Evolutionary conservation across 1,139 yeast species (phyloP).

Genomic region (Scheffersomyces segobiensis): DNA sequence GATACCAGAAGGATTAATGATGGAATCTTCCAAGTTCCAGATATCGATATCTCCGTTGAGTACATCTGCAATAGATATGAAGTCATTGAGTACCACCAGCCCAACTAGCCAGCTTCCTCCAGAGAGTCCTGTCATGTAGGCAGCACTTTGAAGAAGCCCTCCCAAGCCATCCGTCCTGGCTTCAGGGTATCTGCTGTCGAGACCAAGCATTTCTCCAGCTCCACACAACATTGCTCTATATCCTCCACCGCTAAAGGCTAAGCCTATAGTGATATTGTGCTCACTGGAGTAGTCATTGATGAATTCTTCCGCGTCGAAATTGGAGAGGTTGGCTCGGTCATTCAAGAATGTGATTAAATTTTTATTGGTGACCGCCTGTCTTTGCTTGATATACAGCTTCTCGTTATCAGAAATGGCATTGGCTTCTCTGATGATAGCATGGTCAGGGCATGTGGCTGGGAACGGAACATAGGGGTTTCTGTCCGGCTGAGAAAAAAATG

Average conservation of each 20-base stretch:
- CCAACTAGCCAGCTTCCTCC: conserved; percentile 51
- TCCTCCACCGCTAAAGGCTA: conserved; percentile 50
- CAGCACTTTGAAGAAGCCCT: conserved; percentile 40
- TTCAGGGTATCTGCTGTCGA: conserved; percentile 32
- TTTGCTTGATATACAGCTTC: conserved; percentile 23
- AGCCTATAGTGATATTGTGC: conserved; percentile 41
- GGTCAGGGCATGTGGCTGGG: conserved; percentile 25
- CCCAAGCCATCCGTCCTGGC: conserved; percentile 34
- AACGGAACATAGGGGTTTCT: conserved; percentile 30
- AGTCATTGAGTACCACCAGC: conserved; percentile 36
- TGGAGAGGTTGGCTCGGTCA: conserved; percentile 31
- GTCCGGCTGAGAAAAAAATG: neutral
- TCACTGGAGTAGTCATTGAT: conserved; percentile 22
- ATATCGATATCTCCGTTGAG: conserved; percentile 24
- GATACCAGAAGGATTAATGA: conserved; percentile 41
- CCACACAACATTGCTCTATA: conserved; percentile 48
- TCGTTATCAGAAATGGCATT: conserved; percentile 25
- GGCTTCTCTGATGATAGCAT: conserved; percentile 26
- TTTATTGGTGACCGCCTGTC: conserved; percentile 34
- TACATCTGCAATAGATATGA: conserved; percentile 39
- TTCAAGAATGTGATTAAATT: conserved; percentile 32
- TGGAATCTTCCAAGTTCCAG: conserved; percentile 43
- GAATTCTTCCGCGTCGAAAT: conserved; percentile 34
- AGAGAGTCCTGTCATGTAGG: conserved; percentile 42
- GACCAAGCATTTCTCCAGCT: conserved; percentile 41